phyloP scores from a whole-genome alignment of 169 alveolate genomes.

The Plasmodium fragile region DNA sequence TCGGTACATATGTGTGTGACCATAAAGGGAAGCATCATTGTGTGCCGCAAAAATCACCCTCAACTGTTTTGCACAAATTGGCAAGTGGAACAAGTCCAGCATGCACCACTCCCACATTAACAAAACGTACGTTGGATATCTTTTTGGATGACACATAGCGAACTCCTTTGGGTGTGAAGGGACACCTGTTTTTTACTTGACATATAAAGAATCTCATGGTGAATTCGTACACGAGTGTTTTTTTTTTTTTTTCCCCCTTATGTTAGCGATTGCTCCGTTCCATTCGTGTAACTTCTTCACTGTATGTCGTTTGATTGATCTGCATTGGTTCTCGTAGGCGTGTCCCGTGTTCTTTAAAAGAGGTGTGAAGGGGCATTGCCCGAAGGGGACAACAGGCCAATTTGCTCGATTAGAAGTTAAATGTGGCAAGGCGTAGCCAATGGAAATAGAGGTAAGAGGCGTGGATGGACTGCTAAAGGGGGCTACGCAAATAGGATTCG shows the following conservation, averaged over 20 bases:
- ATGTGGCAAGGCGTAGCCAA: background rate
- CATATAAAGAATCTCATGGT: background rate
- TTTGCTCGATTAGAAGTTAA: background rate
- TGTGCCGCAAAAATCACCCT: background rate
- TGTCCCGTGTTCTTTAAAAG: background rate
- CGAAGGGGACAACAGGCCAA: background rate
- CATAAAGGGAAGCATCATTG: background rate
- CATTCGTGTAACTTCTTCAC: background rate
- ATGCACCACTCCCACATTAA: background rate
- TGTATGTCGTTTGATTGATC: background rate
- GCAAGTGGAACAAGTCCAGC: background rate
- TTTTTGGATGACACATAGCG: background rate
- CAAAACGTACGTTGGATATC: background rate
- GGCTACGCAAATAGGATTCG: background rate
- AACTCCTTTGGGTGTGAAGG: background rate
- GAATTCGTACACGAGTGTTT: background rate
- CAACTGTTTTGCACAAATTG: background rate
- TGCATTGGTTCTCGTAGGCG: background rate
- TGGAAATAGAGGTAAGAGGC: background rate
- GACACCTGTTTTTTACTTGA: background rate
- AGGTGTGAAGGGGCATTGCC: background rate
- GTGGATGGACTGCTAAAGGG: background rate
- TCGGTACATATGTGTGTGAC: background rate
- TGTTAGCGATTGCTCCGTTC: background rate
- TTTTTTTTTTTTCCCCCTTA: background rate